These are phyloP conservation scores for Penstemon davidsonii DNA, from an alignment of 257 asterid species.

Conservation along the genomic window DNA sequence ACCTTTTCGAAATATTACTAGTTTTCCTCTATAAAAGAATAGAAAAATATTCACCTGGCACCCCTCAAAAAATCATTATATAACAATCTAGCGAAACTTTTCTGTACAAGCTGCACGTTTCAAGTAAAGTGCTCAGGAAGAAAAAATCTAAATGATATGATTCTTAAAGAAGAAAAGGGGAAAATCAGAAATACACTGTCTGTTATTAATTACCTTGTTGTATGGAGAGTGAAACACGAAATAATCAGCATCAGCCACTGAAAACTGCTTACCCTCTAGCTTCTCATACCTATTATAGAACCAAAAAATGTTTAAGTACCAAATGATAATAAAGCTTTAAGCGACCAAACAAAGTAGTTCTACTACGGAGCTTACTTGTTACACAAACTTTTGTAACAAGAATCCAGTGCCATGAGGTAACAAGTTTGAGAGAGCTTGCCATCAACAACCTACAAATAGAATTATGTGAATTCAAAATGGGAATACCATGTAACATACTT, in stretches of 20 bases:
- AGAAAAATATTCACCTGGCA: constrained; percentile 61
- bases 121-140: constrained; percentile 10
- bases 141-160: not conserved
- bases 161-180: not conserved
- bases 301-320: constrained; percentile 29
- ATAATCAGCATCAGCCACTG: constrained; percentile 73
- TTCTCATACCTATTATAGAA: constrained; percentile 61
- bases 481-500: too few species aligned
- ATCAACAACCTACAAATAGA: constrained; percentile 80
- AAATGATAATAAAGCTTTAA: constrained; percentile 1
- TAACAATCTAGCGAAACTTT: constrained; percentile 85
- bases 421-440: constrained; percentile 99
- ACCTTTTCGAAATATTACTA: not conserved
- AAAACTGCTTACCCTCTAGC: constrained; percentile 79
- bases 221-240: constrained; percentile 96
- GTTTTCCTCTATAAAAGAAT: not conserved
- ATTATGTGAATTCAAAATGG: too few species aligned
- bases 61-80: constrained; percentile 68
- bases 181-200: not conserved
- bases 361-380: constrained; percentile 53
- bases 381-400: constrained; percentile 81
- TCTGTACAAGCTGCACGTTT: constrained; percentile 92
- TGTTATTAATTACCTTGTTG: constrained; percentile 70
- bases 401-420: constrained; percentile 96
- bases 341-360: constrained; percentile 9